A percentile compares a stretch with the other conserved stretches of the same genome.
Evolutionary conservation across 495 filamentous ascomycete genomes (phyloP).

Genomic region (Penicillium cataractarum): DNA sequence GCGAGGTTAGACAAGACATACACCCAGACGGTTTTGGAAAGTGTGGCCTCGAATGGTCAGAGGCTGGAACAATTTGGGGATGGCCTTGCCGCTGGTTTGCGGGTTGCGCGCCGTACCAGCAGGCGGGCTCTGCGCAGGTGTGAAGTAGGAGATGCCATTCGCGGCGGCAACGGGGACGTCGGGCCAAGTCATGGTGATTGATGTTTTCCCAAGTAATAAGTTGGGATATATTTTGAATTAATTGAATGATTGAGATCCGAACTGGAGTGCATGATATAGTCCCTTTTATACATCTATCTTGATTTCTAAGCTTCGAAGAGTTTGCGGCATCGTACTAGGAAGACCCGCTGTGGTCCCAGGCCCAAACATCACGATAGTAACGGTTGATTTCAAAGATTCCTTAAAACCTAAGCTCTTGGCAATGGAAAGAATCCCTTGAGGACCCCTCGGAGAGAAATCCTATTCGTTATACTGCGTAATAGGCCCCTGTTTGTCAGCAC

Average conservation of each 20-base stretch:
- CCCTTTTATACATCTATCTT: conserved; percentile 13
- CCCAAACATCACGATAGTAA: not conserved
- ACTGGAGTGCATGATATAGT: not conserved
- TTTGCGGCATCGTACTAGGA: conserved; percentile 5
- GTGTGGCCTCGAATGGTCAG: conserved; percentile 59
- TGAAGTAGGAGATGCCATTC: conserved; percentile 66
- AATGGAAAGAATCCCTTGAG: not conserved
- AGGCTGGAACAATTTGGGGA: conserved; percentile 72
- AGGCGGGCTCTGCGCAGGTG: conserved; percentile 65
- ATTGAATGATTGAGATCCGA: not conserved
- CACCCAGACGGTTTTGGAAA: conserved; percentile 65
- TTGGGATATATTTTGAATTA: not conserved
- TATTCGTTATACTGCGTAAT: not conserved
- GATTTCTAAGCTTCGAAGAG: conserved; percentile 26
- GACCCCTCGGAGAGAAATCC: not conserved
- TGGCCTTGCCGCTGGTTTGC: conserved; percentile 56
- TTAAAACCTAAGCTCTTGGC: not conserved
- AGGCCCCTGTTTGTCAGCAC: conserved; percentile 11
- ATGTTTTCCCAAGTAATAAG: not conserved
- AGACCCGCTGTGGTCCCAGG: conserved; percentile 9
- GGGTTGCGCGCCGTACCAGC: conserved; percentile 66
- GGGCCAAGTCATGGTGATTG: conserved; percentile 33
- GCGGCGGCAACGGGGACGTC: conserved; percentile 49
- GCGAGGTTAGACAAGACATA: conserved; percentile 28
- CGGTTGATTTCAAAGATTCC: conserved; percentile 3